Evolutionary conservation across 768 basidiomycete species (phyloP).

Genomic region (Termitomyces sp.): DNA sequence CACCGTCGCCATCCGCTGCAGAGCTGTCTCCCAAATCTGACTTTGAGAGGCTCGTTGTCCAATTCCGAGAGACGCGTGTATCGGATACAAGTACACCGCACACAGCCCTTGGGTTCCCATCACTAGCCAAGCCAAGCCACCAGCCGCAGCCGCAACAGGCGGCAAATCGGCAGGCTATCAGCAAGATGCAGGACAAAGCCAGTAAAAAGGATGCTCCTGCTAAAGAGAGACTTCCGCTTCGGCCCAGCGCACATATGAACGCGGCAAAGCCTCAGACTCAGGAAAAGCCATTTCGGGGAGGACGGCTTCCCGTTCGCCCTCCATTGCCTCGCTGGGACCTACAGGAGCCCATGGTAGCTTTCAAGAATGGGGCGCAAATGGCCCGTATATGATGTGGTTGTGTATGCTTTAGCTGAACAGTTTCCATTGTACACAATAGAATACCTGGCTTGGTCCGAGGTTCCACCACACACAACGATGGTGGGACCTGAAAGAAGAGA

Average conservation of each 20-base stretch:
- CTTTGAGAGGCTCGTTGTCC: conserved; percentile 17
- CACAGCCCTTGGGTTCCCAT: neutral
- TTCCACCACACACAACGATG: neutral
- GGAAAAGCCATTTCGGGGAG: conserved; percentile 18
- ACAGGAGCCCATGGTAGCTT: conserved; percentile 4
- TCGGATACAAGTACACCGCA: conserved; percentile 7
- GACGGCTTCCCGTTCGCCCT: conserved; percentile 18
- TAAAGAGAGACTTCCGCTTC: neutral
- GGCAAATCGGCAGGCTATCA: neutral
- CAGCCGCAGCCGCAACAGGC: conserved; percentile 3
- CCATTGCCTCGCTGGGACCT: conserved; percentile 22
- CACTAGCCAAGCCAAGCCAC: neutral
- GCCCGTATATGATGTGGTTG: neutral
- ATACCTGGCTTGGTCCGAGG: neutral
- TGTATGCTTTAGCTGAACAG: neutral
- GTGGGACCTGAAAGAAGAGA: conserved; percentile 2
- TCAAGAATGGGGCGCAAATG: neutral
- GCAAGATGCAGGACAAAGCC: neutral
- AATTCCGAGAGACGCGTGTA: conserved; percentile 9
- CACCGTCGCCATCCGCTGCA: conserved; percentile 17
- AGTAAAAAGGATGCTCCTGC: neutral
- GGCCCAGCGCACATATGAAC: conserved; percentile 14
- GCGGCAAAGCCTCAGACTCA: conserved; percentile 11
- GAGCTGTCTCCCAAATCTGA: conserved; percentile 11
- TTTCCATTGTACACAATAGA: neutral